These are phyloP conservation scores for Dovyalis caffra DNA, from an alignment of 345 rosid species.

Conservation along the genomic window DNA sequence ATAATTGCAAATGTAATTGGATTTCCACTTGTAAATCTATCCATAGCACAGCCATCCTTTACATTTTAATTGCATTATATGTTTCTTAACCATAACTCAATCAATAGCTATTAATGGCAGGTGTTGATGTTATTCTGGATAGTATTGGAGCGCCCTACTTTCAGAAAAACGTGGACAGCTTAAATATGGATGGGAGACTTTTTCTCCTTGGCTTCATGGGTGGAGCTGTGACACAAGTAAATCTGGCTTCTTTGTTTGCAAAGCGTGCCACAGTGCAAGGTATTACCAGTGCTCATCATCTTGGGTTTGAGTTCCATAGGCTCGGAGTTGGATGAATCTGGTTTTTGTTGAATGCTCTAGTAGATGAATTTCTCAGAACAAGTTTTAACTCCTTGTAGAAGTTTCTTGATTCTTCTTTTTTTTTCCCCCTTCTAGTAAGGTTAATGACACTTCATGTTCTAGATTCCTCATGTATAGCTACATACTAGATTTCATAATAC, in stretches of 20 bases:
- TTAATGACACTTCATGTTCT: background rate
- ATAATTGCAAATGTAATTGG: background rate
- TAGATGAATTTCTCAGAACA: background rate
- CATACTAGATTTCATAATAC: background rate
- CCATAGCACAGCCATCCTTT: background rate
- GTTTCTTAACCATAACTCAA: background rate
- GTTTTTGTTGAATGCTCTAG: background rate
- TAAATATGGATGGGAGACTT: constrained; percentile 80
- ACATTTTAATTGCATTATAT: background rate
- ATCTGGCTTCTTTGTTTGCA: constrained; percentile 51
- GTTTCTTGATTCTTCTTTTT: background rate
- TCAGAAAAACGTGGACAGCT: constrained; percentile 73
- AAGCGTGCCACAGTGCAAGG: constrained; percentile 92
- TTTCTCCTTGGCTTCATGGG: constrained; percentile 71
- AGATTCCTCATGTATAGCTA: background rate
- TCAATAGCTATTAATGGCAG: constrained; percentile 23
- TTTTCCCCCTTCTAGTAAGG: background rate
- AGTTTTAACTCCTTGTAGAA: background rate
- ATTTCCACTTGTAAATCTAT: background rate
- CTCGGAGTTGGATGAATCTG: background rate
- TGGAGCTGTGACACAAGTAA: constrained; percentile 62
- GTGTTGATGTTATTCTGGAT: constrained; percentile 82
- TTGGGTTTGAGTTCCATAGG: background rate
- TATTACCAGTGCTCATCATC: constrained; percentile 12
- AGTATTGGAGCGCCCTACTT: constrained; percentile 82